phyloP scores from a whole-genome alignment of 2,329 filamentous ascomycete genomes.

The Ambrosiella xylebori region DNA sequence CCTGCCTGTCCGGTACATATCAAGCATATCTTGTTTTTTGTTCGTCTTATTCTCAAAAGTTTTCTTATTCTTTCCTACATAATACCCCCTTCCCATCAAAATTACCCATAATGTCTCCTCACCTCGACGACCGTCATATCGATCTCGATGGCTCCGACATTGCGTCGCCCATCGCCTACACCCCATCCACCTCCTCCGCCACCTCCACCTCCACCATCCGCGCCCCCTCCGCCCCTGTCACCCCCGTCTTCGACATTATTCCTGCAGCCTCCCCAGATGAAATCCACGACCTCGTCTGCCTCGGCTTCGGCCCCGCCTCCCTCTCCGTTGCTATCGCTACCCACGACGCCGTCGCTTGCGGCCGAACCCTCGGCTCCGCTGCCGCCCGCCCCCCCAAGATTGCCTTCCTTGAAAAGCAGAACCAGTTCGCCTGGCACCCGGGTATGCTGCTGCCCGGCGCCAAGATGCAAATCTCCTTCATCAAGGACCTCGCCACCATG shows the following conservation, averaged over 20 bases:
- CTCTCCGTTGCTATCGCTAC: constrained; percentile 78
- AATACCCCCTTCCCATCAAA: neutral
- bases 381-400: constrained; percentile 43
- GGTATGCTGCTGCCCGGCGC: constrained; percentile 89
- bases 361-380: constrained; percentile 21
- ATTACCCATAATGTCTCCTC: constrained; percentile 14
- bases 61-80: neutral
- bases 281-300: constrained; percentile 70
- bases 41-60: neutral
- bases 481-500: constrained; percentile 87
- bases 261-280: constrained; percentile 39
- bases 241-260: constrained; percentile 21
- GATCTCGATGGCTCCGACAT: constrained; percentile 7
- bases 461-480: constrained; percentile 94
- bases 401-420: constrained; percentile 75
- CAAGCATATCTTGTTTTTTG: neutral
- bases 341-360: constrained; percentile 53
- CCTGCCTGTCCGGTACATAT: neutral
- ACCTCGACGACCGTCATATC: constrained; percentile 12
- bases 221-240: neutral
- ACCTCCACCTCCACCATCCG: neutral
- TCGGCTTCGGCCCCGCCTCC: constrained; percentile 85
- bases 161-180: constrained; percentile 8
- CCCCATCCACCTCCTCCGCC: constrained; percentile 6
- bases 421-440: constrained; percentile 74